These are phyloP conservation scores for Scedosporium boydii DNA, from an alignment of 2,329 filamentous ascomycete genomes.

Conservation along the genomic window DNA sequence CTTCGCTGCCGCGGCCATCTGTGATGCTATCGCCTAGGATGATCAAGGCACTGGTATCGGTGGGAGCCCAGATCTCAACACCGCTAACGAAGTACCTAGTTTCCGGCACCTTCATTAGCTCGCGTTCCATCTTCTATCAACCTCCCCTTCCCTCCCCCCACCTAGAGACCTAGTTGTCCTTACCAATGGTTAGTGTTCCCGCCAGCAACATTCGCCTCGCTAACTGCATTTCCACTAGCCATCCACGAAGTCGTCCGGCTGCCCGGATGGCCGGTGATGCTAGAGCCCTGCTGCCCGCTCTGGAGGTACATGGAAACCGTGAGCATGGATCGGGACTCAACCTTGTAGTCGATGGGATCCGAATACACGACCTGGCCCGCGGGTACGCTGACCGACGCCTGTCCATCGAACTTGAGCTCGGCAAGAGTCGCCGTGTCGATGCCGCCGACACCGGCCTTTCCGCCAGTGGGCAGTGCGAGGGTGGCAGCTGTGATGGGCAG, in stretches of 20 bases:
- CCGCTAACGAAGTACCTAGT: conserved; percentile 51
- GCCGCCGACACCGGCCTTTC: conserved; percentile 39
- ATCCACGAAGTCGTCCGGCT: conserved; percentile 55
- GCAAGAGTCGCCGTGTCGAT: conserved; percentile 43
- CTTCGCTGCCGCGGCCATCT: conserved; percentile 54
- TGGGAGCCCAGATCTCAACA: conserved; percentile 46
- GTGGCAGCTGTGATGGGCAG: conserved; percentile 51
- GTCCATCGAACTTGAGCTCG: conserved; percentile 46
- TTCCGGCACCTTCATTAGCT: conserved; percentile 5
- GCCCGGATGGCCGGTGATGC: conserved; percentile 56
- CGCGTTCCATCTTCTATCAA: background rate
- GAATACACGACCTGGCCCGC: conserved; percentile 49
- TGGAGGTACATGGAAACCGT: conserved; percentile 50
- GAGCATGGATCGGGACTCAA: conserved; percentile 41
- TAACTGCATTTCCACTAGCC: conserved; percentile 46
- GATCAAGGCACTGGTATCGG: conserved; percentile 31
- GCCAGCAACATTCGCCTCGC: conserved; percentile 34
- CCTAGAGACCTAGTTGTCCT: background rate
- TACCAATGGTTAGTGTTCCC: conserved; percentile 29
- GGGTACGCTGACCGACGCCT: conserved; percentile 39
- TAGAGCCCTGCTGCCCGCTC: conserved; percentile 43
- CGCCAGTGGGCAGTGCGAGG: conserved; percentile 44
- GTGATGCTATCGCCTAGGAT: conserved; percentile 59
- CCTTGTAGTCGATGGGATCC: conserved; percentile 47
- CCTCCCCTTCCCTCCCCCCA: background rate